phyloP scores from a whole-genome alignment of 2,329 filamentous ascomycete species.

The Curvularia lunata region DNA sequence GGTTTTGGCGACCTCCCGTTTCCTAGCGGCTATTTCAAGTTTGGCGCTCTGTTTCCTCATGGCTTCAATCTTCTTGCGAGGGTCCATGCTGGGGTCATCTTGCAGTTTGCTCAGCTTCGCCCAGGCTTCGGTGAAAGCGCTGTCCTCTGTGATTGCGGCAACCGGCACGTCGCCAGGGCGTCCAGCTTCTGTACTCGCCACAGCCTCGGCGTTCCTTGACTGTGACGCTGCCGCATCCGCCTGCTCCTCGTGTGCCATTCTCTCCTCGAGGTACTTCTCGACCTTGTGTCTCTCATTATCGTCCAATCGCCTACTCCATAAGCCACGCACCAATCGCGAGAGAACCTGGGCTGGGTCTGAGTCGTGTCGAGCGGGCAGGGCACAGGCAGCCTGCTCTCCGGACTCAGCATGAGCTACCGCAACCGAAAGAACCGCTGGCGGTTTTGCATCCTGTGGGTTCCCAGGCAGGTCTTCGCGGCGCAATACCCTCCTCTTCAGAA shows the following conservation, averaged over 20 bases:
- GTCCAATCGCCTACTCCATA: constrained; percentile 33
- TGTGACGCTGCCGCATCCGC: constrained; percentile 6
- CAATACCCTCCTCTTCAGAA: constrained; percentile 60
- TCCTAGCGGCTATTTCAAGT: constrained; percentile 15
- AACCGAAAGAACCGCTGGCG: constrained; percentile 28
- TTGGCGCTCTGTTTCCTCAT: constrained; percentile 24
- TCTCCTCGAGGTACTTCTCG: constrained; percentile 29
- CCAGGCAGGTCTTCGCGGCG: constrained; percentile 43
- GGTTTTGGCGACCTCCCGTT: constrained; percentile 24
- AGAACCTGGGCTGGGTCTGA: constrained; percentile 30
- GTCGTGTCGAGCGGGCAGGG: constrained; percentile 27
- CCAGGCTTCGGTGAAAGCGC: constrained; percentile 11
- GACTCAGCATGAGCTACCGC: constrained; percentile 32
- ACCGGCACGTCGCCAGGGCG: constrained; percentile 4
- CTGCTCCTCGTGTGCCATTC: constrained; percentile 12
- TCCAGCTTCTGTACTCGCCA: constrained; percentile 9
- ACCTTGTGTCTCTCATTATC: constrained; percentile 32
- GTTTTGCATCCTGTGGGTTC: constrained; percentile 8
- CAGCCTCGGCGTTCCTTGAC: constrained; percentile 10
- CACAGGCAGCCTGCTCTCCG: constrained; percentile 35
- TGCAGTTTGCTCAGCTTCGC: constrained; percentile 20
- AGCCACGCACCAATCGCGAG: constrained; percentile 32
- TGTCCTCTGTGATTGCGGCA: constrained; percentile 8
- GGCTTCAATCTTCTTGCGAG: constrained; percentile 17
- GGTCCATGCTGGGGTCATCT: constrained; percentile 15